Base-by-base conservation (phyloP, 1,284 basidiomycete genomes). In the Apiotrichum laibachii region DNA sequence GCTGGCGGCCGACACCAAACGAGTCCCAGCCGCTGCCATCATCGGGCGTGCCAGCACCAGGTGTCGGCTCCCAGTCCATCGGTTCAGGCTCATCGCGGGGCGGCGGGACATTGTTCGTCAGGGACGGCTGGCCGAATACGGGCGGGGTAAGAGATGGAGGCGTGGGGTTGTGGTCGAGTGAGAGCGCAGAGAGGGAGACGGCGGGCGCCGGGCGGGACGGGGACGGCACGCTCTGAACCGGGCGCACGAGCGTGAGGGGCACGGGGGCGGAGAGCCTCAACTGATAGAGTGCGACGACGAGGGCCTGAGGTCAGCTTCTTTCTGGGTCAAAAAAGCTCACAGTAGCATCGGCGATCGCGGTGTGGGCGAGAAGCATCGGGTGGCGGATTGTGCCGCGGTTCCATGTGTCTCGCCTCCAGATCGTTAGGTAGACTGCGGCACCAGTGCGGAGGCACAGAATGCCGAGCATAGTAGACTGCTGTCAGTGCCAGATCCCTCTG, bases 1-100 rank as follows among this genome's bases (percentile, higher is more conserved):
- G 59, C 58, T 77, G 75, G 47, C 58, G 67, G 42, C 69, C 68
- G 7, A 64, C 61, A 0, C 63, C 75, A 53, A 77, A 77, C 6
- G 37, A 54, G 53, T 75, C 71, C 75, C 75, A 77, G 47, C 72
- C 68, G 15, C 18, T 44, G n/a, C 39, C 8, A 13, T 66, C 51
- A 8, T 34, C 51, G 16, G 40, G 40, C 16, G 40, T 19, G 31
- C 5, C 13, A n/a, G 37, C n/a, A 45, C 35, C 33, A n/a, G 61
- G 60, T 13, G 47, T 55, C 9, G 73, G 71, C 56, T 77, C 75
- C 75, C 75, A 77, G 44, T 77, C 75, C 75, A 77, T 77, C 7
- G 66, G 56, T 21, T 71, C 69, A 16, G 50, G 45, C n/a, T 51
- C 40, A 11, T 50, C 48, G 26, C 50, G 56, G 13, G 56, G 56